phyloP scores from a whole-genome alignment of 2,329 filamentous ascomycete genomes.

The Calonectria naviculata region DNA sequence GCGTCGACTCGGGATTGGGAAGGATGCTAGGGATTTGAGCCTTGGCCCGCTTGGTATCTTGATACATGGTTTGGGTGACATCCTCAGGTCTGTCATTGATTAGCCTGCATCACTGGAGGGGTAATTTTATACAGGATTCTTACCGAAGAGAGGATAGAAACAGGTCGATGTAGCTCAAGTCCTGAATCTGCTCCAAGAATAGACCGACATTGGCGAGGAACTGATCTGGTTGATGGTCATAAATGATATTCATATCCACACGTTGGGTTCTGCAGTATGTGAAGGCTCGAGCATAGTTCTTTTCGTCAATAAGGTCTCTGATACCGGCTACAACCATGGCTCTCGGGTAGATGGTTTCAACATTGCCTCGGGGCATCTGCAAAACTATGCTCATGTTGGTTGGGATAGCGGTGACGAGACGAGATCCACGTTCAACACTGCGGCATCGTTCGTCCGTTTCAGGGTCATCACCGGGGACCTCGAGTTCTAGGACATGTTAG shows the following conservation, averaged over 20 bases:
- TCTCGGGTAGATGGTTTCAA: conserved; percentile 94
- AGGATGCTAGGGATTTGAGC: conserved; percentile 3
- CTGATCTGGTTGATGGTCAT: conserved; percentile 89
- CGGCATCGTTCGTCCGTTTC: conserved; percentile 93
- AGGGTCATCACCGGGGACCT: conserved; percentile 87
- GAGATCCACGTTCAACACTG: conserved; percentile 89
- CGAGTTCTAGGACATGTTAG: conserved; percentile 69
- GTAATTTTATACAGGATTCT: conserved; percentile 32
- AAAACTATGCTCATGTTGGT: conserved; percentile 86
- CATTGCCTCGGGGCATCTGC: conserved; percentile 95
- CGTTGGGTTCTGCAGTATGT: conserved; percentile 89
- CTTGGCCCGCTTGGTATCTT: conserved; percentile 74
- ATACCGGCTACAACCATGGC: conserved; percentile 94
- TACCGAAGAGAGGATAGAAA: conserved; percentile 89
- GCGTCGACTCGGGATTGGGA: conserved; percentile 20
- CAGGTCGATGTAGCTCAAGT: conserved; percentile 85
- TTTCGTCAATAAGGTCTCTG: conserved; percentile 80
- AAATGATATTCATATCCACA: conserved; percentile 97
- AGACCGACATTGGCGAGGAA: conserved; percentile 81
- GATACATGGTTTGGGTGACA: conserved; percentile 93
- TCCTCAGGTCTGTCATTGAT: conserved; percentile 78
- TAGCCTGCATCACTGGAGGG: conserved; percentile 28
- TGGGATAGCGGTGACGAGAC: conserved; percentile 89
- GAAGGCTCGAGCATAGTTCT: conserved; percentile 87
- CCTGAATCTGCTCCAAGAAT: conserved; percentile 88